Evolutionary conservation across 2,329 filamentous ascomycete genomes (phyloP).

Genomic region (Aspergillus transmontanensis): DNA sequence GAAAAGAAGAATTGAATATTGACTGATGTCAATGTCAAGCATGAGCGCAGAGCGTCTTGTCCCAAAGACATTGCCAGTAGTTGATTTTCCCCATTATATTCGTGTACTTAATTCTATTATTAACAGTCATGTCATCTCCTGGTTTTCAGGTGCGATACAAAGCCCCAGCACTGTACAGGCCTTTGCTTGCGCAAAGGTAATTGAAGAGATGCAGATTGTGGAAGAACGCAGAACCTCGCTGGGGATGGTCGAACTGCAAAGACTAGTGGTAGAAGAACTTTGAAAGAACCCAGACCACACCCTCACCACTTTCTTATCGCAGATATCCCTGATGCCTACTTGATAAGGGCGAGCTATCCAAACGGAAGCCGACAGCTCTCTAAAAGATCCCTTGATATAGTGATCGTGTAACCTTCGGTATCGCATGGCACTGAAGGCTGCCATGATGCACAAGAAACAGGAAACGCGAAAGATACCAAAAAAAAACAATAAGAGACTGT

Average conservation of each 20-base stretch:
- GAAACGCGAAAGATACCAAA: conserved; percentile 18
- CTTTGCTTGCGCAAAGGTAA: neutral
- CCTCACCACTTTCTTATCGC: conserved; percentile 2
- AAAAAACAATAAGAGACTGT: conserved; percentile 15
- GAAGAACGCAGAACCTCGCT: conserved; percentile 9
- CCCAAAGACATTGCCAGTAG: neutral
- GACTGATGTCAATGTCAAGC: neutral
- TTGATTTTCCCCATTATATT: neutral
- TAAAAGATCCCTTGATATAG: conserved; percentile 5
- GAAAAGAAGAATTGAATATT: neutral
- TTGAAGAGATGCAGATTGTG: conserved; percentile 3
- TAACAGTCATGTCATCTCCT: conserved; percentile 3
- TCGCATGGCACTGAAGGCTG: neutral
- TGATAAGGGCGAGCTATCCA: conserved; percentile 5
- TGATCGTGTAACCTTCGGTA: conserved; percentile 1
- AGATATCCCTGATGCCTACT: conserved; percentile 3
- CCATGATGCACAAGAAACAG: conserved; percentile 12
- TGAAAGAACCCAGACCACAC: conserved; percentile 1
- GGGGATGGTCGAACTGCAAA: conserved; percentile 6
- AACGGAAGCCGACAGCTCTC: neutral
- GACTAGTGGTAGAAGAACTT: conserved; percentile 1
- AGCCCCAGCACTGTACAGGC: conserved; percentile 1
- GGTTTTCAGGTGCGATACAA: neutral
- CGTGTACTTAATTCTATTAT: conserved; percentile 6
- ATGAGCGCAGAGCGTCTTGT: neutral